Evolutionary conservation across 2,329 filamentous ascomycete species (phyloP), one percentile per base, ranked within the genome.

Genomic region (Nannizziopsis arthrosporioides): DNA sequence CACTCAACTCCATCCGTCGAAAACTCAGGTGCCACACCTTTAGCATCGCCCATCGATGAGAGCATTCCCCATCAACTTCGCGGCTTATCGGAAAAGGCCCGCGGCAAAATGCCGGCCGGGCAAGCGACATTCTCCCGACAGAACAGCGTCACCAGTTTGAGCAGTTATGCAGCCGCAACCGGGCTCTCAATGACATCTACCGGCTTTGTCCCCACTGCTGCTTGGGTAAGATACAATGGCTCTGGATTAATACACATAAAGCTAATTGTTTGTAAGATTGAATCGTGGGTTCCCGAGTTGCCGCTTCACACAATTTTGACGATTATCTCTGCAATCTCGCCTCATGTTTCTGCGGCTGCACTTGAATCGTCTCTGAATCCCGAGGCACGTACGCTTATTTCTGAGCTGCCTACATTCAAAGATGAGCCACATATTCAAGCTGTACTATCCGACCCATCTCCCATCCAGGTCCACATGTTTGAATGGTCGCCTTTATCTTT

Each of bases 11-110:
- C 52, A 66, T 80, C 57, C 73, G 76, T 53, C 32, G 64, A 66
- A 44, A 70, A 68, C 14, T 77, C 76, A 14, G 75, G 80, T 34
- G 77, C 82, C 17, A 81, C 84, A 3, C 90, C 85, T 0, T 72
- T 84, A 15, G 78, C 79, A 22, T 77, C 76, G 0, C 78, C 78
- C 0, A 68, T 77, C 0, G 87, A 93, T 51, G 88, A 93, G 51
- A 82, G 84, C 3, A 78, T 94, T 8, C 88, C 87, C 11, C 74
- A 81, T 15, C 89, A 95, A 62, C 64, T 94, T 27, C 78, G 86
- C 49, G 88, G 88, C 47, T 94, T 96, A 85, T 95, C 90, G 15
- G 92, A 96, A 66, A 98, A 96, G 64, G 92, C 92, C 12, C 76
- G 92, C 43, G 92, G 92, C 6, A 98, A 98, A 66, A 87, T 94